A percentile compares a stretch with the other conserved stretches of the same genome.
Evolutionary conservation across 73 alveolate genomes (phyloP).

Genomic region (Uronychia binucleata): DNA sequence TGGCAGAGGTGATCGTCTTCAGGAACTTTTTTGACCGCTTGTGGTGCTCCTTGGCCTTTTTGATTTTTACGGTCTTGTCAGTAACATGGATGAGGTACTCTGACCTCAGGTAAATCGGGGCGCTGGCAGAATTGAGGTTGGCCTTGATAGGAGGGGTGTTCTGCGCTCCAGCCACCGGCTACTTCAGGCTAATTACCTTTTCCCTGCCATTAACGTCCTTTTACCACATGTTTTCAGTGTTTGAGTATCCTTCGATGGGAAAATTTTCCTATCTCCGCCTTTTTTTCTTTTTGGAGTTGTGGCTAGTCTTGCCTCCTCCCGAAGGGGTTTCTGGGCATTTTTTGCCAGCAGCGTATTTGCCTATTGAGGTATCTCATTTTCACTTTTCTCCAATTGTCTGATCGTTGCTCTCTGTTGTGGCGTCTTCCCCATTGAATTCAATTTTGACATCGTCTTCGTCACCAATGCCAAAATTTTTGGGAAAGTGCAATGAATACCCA

Average conservation of each 20-base stretch:
- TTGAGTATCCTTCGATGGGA: no score
- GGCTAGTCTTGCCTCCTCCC: no score
- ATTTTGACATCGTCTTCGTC: neutral
- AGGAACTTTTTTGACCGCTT: neutral
- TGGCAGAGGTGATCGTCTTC: neutral
- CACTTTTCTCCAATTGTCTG: no score
- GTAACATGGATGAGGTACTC: neutral
- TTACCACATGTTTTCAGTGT: no score
- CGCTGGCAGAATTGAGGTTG: neutral
- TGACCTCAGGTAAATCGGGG: neutral
- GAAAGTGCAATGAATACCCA: neutral
- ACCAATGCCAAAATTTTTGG: neutral
- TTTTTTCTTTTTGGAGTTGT: no score
- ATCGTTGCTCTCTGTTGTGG: no score
- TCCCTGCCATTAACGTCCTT: no score
- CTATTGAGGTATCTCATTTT: no score
- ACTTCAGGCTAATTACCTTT: neutral
- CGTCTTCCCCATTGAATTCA: no score
- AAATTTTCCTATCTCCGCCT: no score
- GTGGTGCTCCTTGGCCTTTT: neutral
- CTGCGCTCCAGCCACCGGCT: neutral
- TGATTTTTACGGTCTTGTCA: neutral
- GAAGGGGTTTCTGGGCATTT: no score
- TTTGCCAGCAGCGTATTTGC: no score
- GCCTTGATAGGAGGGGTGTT: neutral